Percentiles rank a stretch among this genome's conserved stretches.
These are phyloP conservation scores for Draba incana DNA, from an alignment of 345 rosid genomes.

Conservation along the genomic window DNA sequence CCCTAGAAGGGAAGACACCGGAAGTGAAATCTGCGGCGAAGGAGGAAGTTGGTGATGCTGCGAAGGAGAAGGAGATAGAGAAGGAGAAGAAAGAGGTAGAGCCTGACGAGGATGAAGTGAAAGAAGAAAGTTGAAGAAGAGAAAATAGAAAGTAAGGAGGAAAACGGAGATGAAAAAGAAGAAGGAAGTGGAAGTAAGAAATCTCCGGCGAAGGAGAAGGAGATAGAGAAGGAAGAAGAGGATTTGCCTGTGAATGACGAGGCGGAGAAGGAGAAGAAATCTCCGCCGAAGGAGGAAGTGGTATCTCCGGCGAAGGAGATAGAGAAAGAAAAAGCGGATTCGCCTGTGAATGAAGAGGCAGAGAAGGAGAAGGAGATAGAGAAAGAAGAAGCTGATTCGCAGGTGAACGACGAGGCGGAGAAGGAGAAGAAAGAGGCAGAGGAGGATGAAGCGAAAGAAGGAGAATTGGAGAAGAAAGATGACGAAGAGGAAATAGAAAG, in stretches of 20 bases:
- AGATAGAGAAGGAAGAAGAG: too few species aligned
- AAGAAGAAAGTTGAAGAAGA: slow-evolving; percentile 24
- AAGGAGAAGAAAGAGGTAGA: slow-evolving; percentile 32
- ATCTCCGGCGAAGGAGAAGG: slow-evolving; percentile 45
- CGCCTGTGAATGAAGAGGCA: slow-evolving; percentile 11
- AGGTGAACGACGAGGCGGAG: too few species aligned
- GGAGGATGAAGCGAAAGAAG: slow-evolving; percentile 24
- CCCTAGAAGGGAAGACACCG: slow-evolving; percentile 66
- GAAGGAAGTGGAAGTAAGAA: slow-evolving; percentile 44
- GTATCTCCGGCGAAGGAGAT: slow-evolving; percentile 45
- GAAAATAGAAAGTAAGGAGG: slow-evolving; percentile 34
- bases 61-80: too few species aligned
- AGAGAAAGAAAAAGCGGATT: too few species aligned
- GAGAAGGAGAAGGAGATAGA: too few species aligned
- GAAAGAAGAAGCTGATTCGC: too few species aligned
- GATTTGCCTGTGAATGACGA: too few species aligned
- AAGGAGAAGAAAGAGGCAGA: slow-evolving; percentile 22
- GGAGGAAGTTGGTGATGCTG: slow-evolving; percentile 19
- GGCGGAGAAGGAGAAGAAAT: too few species aligned
- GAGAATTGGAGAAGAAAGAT: slow-evolving; percentile 1
- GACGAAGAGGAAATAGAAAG: slow-evolving; percentile 34
- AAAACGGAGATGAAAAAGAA: slow-evolving; percentile 13
- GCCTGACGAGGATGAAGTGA: slow-evolving; percentile 24
- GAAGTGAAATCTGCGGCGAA: slow-evolving; percentile 48
- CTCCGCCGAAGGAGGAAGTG: too few species aligned